Evolutionary conservation across 805 yeast genomes (phyloP).

Genomic region (Candida sithepensis): DNA sequence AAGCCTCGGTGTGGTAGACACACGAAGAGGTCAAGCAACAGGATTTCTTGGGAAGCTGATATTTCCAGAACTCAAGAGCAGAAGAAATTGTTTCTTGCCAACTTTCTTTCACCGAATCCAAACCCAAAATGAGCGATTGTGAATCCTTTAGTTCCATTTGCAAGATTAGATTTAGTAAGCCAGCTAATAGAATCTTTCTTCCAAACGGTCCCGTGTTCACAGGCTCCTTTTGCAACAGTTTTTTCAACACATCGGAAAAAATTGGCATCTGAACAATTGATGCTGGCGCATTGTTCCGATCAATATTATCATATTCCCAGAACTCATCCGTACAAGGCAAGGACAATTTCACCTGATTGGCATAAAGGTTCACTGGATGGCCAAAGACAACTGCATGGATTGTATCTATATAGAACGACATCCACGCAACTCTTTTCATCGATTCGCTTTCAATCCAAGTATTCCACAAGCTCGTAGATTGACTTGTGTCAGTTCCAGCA

Average conservation of each 20-base stretch:
- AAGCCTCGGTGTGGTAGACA: constrained; percentile 9
- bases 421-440: constrained; percentile 66
- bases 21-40: constrained; percentile 19
- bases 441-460: constrained; percentile 75
- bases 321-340: constrained; percentile 56
- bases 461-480: constrained; percentile 32
- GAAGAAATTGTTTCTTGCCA: constrained; percentile 66
- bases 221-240: constrained; percentile 42
- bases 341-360: constrained; percentile 52
- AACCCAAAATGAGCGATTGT: constrained; percentile 39
- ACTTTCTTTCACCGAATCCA: constrained; percentile 30
- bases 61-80: constrained; percentile 63
- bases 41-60: constrained; percentile 28
- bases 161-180: constrained; percentile 55
- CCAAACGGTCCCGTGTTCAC: constrained; percentile 51
- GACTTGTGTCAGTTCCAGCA: constrained; percentile 25
- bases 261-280: constrained; percentile 17
- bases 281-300: constrained; percentile 15
- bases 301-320: constrained; percentile 37
- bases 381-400: constrained; percentile 72
- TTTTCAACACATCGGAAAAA: constrained; percentile 29
- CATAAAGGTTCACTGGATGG: constrained; percentile 49
- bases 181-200: constrained; percentile 56
- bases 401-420: constrained; percentile 73
- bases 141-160: constrained; percentile 57